Evolutionary conservation across 805 yeast genomes (phyloP), one percentile per base, ranked within the genome.

Genomic region (Ogataea glucozyma): DNA sequence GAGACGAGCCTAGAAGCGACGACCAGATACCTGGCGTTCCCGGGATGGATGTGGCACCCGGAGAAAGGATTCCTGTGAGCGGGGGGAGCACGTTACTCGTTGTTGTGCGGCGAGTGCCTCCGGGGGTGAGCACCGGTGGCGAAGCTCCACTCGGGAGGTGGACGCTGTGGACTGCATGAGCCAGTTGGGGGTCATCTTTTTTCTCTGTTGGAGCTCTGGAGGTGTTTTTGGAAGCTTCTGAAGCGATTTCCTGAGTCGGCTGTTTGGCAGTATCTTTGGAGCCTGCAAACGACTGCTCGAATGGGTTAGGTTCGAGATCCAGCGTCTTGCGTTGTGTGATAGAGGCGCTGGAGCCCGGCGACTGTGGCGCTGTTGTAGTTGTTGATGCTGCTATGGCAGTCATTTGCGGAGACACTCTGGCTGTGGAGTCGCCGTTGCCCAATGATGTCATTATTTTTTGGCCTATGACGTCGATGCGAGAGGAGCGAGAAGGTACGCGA

Each of bases 251-350:
- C n/a, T 8, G 16, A 20, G 6, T 31, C 16, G 38, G 19, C 16
- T 34, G 22, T 4, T 20, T 24, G 31, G 40, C 21, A 14, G 46
- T 38, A 8, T 48, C 53, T 18, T 57, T 46, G 39, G 46, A 50
- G 27, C 53, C 57, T 6, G 64, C 97, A 68, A 91, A 91, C 38
- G 96, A 86, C 63, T 85, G 86, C 64, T 91, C 99, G 61, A 91
- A 91, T 4, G 97, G 97, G 57, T 91, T 91, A 8, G 93, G 96
- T 63, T 93, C 99, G 45, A 89, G 40, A 41, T 63, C 69, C 16
- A 64, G 46, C 2, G 62, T 54, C 47, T 54, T 54, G 26, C 38
- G 38, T 24, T 40, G 43, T 10, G 43, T 23, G 13, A 33, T 38
- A 4, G 47, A 40, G 23, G 46, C 39, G 30, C 27, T 41, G n/a